phyloP scores from a whole-genome alignment of 2,329 filamentous ascomycete genomes.

The Colletotrichum sp. region DNA sequence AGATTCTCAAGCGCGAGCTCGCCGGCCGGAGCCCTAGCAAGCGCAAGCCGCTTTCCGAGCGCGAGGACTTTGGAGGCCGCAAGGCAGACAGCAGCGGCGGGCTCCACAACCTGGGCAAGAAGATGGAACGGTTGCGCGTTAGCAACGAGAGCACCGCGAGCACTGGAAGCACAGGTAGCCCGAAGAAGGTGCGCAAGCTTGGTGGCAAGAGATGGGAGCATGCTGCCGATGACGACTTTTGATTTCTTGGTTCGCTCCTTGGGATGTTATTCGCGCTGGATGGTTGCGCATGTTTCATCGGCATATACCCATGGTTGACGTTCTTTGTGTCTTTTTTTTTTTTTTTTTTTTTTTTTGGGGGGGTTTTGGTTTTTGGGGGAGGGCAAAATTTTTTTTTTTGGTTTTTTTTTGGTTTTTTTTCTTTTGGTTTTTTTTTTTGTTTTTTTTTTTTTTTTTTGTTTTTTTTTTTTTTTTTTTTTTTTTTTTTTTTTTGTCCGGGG shows the following conservation, averaged over 20 bases:
- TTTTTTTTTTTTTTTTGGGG: too few species aligned
- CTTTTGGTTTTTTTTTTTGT: too few species aligned
- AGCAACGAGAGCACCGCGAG: slow-evolving; percentile 38
- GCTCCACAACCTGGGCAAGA: slow-evolving; percentile 43
- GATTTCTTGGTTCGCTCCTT: not conserved
- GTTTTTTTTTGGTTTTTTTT: too few species aligned
- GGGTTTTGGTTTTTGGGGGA: too few species aligned
- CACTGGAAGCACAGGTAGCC: slow-evolving; percentile 43
- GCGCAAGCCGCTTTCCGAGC: slow-evolving; percentile 58
- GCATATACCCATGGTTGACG: slow-evolving; percentile 12
- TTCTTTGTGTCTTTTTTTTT: not conserved
- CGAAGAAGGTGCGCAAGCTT: slow-evolving; percentile 60
- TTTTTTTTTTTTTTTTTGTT: not conserved
- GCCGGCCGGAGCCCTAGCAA: slow-evolving; percentile 67
- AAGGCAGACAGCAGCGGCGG: slow-evolving; percentile 31
- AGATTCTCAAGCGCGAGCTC: slow-evolving; percentile 70
- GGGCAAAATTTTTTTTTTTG: too few species aligned
- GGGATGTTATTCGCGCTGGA: not conserved
- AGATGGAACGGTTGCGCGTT: slow-evolving; percentile 57
- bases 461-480: not conserved
- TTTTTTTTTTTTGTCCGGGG: not conserved
- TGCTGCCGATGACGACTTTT: slow-evolving; percentile 42
- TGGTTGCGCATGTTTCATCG: slow-evolving; percentile 1
- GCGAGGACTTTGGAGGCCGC: slow-evolving; percentile 48
- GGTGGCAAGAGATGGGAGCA: slow-evolving; percentile 52